Evolutionary conservation across 345 rosid genomes (phyloP).

Genomic region (Euphorbia pulcherrima): DNA sequence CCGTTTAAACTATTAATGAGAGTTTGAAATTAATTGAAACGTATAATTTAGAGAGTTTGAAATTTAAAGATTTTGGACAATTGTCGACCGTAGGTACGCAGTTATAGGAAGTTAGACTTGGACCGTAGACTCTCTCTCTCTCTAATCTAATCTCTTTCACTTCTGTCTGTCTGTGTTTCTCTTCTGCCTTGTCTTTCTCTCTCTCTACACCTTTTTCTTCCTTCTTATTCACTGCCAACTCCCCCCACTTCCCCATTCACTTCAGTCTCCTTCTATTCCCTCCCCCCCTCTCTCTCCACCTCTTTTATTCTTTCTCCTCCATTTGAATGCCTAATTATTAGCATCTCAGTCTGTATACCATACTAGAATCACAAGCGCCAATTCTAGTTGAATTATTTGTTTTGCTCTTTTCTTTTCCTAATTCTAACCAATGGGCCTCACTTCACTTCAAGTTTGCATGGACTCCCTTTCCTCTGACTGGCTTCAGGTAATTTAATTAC

Average conservation of each 20-base stretch:
- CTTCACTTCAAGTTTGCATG: conserved; percentile 90
- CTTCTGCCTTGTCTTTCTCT: neutral
- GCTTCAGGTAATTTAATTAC: conserved; percentile 61
- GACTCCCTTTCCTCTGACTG: conserved; percentile 85
- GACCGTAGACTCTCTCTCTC: neutral
- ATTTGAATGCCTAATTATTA: neutral
- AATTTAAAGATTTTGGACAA: no score
- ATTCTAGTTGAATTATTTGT: neutral
- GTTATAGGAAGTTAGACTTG: neutral
- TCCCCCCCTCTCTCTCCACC: conserved; percentile 1
- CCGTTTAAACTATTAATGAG: no score
- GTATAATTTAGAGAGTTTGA: no score
- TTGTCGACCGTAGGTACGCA: conserved; percentile 17
- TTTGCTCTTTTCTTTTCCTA: neutral
- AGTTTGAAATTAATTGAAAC: no score
- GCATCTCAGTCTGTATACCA: neutral
- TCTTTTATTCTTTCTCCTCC: neutral
- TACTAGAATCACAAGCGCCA: neutral
- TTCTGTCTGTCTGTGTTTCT: neutral
- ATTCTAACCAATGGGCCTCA: conserved; percentile 45
- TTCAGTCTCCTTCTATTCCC: conserved; percentile 8
- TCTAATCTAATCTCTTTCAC: neutral
- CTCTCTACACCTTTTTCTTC: conserved; percentile 38
- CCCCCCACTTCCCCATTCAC: neutral
- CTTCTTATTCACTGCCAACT: conserved; percentile 63